A percentile compares a stretch with the other conserved stretches of the same genome.
Evolutionary conservation across 352 stramenopile genomes (phyloP).

Genomic region (Detonula confervacea): DNA sequence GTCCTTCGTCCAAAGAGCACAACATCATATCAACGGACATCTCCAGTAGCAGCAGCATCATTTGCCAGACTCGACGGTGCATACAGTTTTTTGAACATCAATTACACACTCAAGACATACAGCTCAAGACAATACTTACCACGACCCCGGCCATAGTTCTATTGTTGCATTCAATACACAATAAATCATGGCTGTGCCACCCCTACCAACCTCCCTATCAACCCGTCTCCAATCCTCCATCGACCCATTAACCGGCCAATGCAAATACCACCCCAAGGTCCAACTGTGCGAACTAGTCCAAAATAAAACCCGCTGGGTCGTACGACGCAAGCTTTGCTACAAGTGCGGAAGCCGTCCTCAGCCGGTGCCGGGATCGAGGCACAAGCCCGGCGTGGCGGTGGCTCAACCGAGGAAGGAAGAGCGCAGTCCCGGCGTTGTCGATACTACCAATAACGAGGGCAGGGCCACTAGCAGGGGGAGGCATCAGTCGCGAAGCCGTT

Average conservation of each 20-base stretch:
- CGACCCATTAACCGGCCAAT: slow-evolving; percentile 32
- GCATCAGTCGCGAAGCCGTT: too few relatives aligned
- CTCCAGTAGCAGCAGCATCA: too few relatives aligned
- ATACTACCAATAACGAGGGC: not conserved
- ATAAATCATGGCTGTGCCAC: slow-evolving; percentile 15
- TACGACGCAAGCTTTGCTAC: slow-evolving; percentile 52
- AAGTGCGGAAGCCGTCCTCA: too few relatives aligned
- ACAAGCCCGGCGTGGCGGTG: slow-evolving; percentile 4
- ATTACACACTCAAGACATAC: too few relatives aligned
- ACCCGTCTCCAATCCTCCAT: slow-evolving; percentile 47
- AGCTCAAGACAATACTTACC: too few relatives aligned
- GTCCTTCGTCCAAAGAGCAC: too few relatives aligned
- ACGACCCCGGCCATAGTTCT: too few relatives aligned
- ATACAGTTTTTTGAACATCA: too few relatives aligned
- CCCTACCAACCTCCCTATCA: slow-evolving; percentile 41
- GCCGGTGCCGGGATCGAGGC: too few relatives aligned
- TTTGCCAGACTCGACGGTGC: too few relatives aligned
- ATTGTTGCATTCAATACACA: too few relatives aligned
- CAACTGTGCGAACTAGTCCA: slow-evolving; percentile 52
- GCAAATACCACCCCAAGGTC: slow-evolving; percentile 40
- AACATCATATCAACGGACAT: too few relatives aligned
- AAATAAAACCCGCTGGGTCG: slow-evolving; percentile 43
- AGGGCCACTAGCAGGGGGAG: not conserved
- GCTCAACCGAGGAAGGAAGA: not conserved
- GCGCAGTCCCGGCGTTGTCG: not conserved